Evolutionary conservation across 1,139 yeast genomes (phyloP).

Genomic region (Pichiaceae sp.): DNA sequence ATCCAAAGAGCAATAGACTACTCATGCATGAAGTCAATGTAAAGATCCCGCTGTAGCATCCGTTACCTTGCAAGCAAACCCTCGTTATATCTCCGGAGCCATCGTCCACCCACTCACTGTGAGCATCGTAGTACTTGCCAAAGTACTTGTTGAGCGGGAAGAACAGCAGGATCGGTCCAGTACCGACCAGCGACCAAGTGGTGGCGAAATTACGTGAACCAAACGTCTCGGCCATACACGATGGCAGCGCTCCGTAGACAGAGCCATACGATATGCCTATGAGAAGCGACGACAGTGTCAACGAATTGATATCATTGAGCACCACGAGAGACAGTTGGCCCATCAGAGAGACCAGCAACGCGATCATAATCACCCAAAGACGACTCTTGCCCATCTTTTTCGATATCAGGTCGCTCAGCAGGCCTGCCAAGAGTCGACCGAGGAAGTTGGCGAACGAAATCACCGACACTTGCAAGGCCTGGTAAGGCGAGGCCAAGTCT

Average conservation of each 20-base stretch:
- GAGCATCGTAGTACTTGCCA: slow-evolving; percentile 32
- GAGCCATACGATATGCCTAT: slow-evolving; percentile 78
- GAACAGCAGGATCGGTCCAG: slow-evolving; percentile 37
- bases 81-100: slow-evolving; percentile 16
- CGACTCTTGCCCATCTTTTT: slow-evolving; percentile 47
- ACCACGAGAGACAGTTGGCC: slow-evolving; percentile 33
- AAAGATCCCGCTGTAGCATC: slow-evolving; percentile 34
- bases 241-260: slow-evolving; percentile 74
- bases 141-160: slow-evolving; percentile 33
- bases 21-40: slow-evolving; percentile 28
- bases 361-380: slow-evolving; percentile 55
- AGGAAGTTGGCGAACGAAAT: slow-evolving; percentile 59
- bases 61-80: slow-evolving; percentile 31
- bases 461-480: slow-evolving; percentile 65
- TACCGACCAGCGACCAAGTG: slow-evolving; percentile 70
- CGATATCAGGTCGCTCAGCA: slow-evolving; percentile 53
- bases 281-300: slow-evolving; percentile 47
- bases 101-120: slow-evolving; percentile 23
- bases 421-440: slow-evolving; percentile 65
- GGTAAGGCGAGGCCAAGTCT: slow-evolving; percentile 30
- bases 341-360: slow-evolving; percentile 32
- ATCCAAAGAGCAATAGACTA: slow-evolving; percentile 16
- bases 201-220: slow-evolving; percentile 68
- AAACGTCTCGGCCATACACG: slow-evolving; percentile 68
- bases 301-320: slow-evolving; percentile 26